phyloP scores from a whole-genome alignment of 2,329 filamentous ascomycete genomes.

The Arthroderma uncinatum region DNA sequence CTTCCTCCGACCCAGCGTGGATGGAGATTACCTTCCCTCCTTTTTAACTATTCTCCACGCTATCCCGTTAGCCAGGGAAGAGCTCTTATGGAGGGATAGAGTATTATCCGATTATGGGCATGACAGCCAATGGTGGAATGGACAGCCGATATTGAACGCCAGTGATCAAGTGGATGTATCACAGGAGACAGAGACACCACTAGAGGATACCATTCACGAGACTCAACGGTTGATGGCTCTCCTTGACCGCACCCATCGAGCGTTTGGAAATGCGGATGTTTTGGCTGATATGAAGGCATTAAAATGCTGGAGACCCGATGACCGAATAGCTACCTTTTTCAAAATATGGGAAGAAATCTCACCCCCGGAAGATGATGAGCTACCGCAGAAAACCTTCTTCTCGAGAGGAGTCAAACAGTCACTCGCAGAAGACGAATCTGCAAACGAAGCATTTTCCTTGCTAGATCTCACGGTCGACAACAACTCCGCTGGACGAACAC shows the following conservation, averaged over 20 bases:
- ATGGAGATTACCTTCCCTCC: constrained; percentile 45
- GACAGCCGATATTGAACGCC: constrained; percentile 33
- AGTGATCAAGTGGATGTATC: neutral
- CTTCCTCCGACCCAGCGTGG: constrained; percentile 46
- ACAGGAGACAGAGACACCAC: constrained; percentile 16
- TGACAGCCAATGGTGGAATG: constrained; percentile 53
- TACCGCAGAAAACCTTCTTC: constrained; percentile 36
- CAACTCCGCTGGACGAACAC: constrained; percentile 30
- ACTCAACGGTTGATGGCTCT: constrained; percentile 52
- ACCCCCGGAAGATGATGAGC: constrained; percentile 31
- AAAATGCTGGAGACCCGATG: constrained; percentile 22
- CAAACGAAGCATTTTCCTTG: constrained; percentile 29
- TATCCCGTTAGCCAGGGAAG: constrained; percentile 49
- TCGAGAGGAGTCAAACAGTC: constrained; percentile 35
- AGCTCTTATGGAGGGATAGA: constrained; percentile 41
- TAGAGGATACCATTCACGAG: constrained; percentile 43
- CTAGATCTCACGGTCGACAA: constrained; percentile 33
- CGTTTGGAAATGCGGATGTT: constrained; percentile 47
- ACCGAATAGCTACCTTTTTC: constrained; percentile 36
- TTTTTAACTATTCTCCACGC: constrained; percentile 52
- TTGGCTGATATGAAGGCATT: constrained; percentile 25
- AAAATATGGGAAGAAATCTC: constrained; percentile 41
- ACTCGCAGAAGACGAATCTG: constrained; percentile 21
- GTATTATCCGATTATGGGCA: constrained; percentile 42
- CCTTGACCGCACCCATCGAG: constrained; percentile 45